phyloP scores from a whole-genome alignment of 2,329 filamentous ascomycete genomes.

The Cordyceps javanica region DNA sequence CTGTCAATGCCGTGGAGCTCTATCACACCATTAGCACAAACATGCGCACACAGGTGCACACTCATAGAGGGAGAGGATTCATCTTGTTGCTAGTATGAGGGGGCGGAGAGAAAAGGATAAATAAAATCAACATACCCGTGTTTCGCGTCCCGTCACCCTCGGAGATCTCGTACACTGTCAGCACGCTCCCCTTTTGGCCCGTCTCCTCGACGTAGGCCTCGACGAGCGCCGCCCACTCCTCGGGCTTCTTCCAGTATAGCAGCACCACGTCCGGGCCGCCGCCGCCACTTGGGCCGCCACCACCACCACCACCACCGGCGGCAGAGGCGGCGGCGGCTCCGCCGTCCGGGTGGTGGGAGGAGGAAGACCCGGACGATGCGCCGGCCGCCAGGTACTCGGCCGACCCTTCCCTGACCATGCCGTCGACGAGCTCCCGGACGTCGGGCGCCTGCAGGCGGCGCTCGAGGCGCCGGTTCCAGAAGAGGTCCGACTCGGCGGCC shows the following conservation, averaged over 20 bases:
- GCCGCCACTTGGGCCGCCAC: constrained; percentile 21
- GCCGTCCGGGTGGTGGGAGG: too few species aligned
- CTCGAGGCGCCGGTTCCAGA: constrained; percentile 50
- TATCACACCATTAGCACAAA: constrained; percentile 23
- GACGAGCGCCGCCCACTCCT: constrained; percentile 82
- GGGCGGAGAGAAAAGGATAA: neutral
- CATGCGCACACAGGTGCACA: neutral
- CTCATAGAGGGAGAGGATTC: neutral
- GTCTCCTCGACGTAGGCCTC: constrained; percentile 81
- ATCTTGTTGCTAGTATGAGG: neutral
- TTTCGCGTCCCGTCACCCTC: constrained; percentile 76
- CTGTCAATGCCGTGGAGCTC: constrained; percentile 87
- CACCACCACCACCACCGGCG: too few species aligned
- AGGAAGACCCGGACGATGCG: too few species aligned
- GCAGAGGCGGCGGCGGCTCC: too few species aligned
- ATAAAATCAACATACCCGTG: constrained; percentile 45
- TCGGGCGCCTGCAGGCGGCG: constrained; percentile 45
- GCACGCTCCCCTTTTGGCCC: constrained; percentile 78
- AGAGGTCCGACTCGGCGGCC: constrained; percentile 48
- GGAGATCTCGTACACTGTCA: constrained; percentile 87
- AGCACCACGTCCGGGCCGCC: constrained; percentile 51
- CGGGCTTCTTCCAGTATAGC: constrained; percentile 79
- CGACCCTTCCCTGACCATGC: constrained; percentile 52
- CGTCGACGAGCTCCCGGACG: constrained; percentile 52
- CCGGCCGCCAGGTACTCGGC: constrained; percentile 60